A percentile compares a stretch with the other conserved stretches of the same genome.
Conservation (phyloP, 768 basidiomycete genomes). For the Boletus insuetus region DNA sequence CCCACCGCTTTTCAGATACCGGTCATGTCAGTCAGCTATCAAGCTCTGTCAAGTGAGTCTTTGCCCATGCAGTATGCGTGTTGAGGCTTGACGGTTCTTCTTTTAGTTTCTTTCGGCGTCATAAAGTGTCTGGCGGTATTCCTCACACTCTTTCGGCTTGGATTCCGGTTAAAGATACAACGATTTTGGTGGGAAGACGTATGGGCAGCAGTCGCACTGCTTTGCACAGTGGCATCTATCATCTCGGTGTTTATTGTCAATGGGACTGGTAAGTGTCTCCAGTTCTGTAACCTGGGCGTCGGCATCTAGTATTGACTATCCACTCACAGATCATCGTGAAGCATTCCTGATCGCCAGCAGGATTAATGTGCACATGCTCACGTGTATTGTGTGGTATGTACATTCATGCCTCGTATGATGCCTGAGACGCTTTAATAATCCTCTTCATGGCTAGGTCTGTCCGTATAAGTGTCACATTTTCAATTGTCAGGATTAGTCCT, state of each 20-base stretch:
- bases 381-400: slow-evolving; percentile 10
- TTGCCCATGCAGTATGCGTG: neutral
- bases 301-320: neutral
- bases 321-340: neutral
- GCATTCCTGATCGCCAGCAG: neutral
- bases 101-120: slow-evolving; percentile 5
- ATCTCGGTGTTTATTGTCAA: neutral
- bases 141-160: slow-evolving; percentile 15
- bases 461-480: slow-evolving; percentile 17
- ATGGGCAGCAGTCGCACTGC: slow-evolving; percentile 15
- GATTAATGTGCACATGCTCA: slow-evolving; percentile 11
- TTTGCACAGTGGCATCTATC: neutral
- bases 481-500: slow-evolving; percentile 8
- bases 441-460: slow-evolving; percentile 10
- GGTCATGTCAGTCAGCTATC: slow-evolving; percentile 1
- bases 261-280: neutral
- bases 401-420: neutral
- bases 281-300: neutral
- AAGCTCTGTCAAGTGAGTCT: slow-evolving; percentile 5
- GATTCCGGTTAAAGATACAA: slow-evolving; percentile 13
- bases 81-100: neutral
- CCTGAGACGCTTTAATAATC: neutral
- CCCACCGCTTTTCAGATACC: neutral
- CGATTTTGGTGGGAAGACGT: slow-evolving; percentile 25
- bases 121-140: slow-evolving; percentile 3